These are phyloP conservation scores for Diplosphaera chodatii DNA, from an alignment of 139 green algal species.

Conservation along the genomic window DNA sequence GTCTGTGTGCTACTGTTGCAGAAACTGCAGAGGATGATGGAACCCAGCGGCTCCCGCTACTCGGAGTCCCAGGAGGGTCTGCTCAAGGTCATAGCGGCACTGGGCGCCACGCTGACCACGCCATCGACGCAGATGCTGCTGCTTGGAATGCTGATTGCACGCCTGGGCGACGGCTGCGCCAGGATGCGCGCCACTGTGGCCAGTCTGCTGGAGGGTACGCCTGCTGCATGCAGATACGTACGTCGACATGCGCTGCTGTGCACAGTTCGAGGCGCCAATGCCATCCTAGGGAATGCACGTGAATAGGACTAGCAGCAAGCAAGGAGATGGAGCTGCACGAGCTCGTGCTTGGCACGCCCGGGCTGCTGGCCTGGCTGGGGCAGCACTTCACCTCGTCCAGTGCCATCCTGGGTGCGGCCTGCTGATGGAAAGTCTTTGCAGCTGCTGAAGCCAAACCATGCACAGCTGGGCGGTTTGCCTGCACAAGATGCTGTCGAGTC, in stretches of 20 bases:
- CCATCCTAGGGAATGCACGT: not conserved
- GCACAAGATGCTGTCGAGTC: no score
- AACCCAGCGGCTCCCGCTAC: not conserved
- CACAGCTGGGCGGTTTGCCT: not conserved
- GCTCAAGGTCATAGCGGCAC: slow-evolving; percentile 19
- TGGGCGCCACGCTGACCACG: slow-evolving; percentile 6
- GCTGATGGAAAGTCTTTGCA: no score
- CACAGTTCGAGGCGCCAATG: not conserved
- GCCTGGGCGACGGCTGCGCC: slow-evolving; percentile 21
- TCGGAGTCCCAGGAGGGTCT: slow-evolving; percentile 6
- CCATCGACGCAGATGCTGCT: slow-evolving; percentile 18
- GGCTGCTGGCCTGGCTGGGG: slow-evolving; percentile 33
- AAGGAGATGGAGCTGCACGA: slow-evolving; percentile 13
- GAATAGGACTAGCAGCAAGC: slow-evolving; percentile 24
- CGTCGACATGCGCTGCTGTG: not conserved
- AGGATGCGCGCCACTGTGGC: slow-evolving; percentile 17
- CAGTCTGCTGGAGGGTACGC: slow-evolving; percentile 26
- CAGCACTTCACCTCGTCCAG: slow-evolving; percentile 17
- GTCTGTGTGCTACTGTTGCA: no score
- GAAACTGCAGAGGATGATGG: slow-evolving; percentile 4
- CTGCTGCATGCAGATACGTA: no score
- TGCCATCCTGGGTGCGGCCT: slow-evolving; percentile 24
- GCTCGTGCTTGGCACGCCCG: slow-evolving; percentile 13
- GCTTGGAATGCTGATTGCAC: slow-evolving; percentile 26
- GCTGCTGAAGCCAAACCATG: not conserved